These are phyloP conservation scores for Sedum album DNA, from an alignment of 164 flowering plant species.

Conservation along the genomic window DNA sequence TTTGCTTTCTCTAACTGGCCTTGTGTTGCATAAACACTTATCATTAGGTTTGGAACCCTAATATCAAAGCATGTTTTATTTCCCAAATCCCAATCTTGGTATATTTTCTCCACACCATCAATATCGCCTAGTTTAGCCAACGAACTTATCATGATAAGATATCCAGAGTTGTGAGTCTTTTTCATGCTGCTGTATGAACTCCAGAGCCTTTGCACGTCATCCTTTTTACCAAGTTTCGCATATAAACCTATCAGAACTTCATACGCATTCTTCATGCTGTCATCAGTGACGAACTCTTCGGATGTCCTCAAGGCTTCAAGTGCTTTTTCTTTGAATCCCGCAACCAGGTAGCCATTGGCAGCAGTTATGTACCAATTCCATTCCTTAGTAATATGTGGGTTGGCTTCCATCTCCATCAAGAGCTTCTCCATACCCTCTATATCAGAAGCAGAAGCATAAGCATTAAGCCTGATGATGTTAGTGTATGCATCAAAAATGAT, in stretches of 20 bases:
- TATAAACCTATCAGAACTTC: constrained; percentile 14
- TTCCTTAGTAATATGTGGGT: constrained; percentile 9
- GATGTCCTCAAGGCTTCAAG: constrained; percentile 13
- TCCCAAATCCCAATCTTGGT: constrained; percentile 18
- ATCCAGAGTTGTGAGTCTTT: neutral
- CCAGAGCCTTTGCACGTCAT: constrained; percentile 24
- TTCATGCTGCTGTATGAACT: neutral
- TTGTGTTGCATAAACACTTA: neutral
- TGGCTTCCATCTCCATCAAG: constrained; percentile 18
- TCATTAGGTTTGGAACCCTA: neutral
- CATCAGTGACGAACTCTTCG: constrained; percentile 9
- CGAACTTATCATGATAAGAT: constrained; percentile 18
- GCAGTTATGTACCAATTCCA: constrained; percentile 14
- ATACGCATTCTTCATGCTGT: neutral
- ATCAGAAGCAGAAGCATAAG: constrained; percentile 2
- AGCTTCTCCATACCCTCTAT: constrained; percentile 17
- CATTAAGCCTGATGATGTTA: neutral
- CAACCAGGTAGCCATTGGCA: constrained; percentile 20
- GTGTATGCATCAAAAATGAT: neutral
- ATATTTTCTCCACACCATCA: constrained; percentile 19
- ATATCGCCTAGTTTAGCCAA: constrained; percentile 20
- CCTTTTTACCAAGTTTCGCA: constrained; percentile 10
- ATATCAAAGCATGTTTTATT: constrained; percentile 8
- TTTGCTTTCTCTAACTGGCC: constrained; percentile 1
- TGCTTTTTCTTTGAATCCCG: constrained; percentile 17